A percentile compares a stretch with the other conserved stretches of the same genome.
Conservation (phyloP, 805 yeast genomes). For the Ogataea angusta region DNA sequence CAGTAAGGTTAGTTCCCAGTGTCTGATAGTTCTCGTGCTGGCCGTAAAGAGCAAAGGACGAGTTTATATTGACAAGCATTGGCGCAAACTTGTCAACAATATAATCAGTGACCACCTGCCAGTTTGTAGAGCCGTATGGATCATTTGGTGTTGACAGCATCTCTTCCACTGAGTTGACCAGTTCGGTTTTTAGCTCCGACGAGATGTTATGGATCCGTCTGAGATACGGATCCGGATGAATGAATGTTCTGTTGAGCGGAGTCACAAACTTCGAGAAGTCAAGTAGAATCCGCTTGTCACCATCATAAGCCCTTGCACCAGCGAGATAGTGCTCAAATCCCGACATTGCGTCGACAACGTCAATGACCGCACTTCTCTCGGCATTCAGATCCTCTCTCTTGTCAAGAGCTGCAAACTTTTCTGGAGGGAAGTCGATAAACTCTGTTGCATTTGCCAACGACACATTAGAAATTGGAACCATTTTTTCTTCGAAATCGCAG, state of each 20-base stretch:
- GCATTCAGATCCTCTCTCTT: conserved; percentile 9
- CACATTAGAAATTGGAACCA: conserved; percentile 45
- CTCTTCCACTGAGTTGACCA: conserved; percentile 36
- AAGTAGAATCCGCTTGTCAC: conserved; percentile 46
- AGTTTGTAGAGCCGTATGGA: conserved; percentile 45
- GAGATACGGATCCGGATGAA: conserved; percentile 46
- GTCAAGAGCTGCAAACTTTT: conserved; percentile 3
- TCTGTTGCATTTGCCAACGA: conserved; percentile 38
- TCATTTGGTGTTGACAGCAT: conserved; percentile 32
- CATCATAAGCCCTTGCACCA: conserved; percentile 44
- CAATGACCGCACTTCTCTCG: conserved; percentile 25
- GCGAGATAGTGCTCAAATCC: conserved; percentile 45
- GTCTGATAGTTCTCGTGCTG: conserved; percentile 11
- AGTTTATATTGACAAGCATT: conserved; percentile 39
- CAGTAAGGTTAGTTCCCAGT: conserved; percentile 35
- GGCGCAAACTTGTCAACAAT: conserved; percentile 56
- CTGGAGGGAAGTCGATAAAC: conserved; percentile 38
- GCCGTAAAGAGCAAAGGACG: conserved; percentile 29
- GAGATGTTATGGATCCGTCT: conserved; percentile 39
- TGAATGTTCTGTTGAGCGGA: conserved; percentile 47
- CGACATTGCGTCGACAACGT: conserved; percentile 29
- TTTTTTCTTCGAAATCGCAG: conserved; percentile 53
- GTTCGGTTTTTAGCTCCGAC: conserved; percentile 30
- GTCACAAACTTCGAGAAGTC: conserved; percentile 55
- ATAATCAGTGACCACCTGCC: conserved; percentile 51